phyloP scores from a whole-genome alignment of 805 yeast species.

The Pichia scutulata region DNA sequence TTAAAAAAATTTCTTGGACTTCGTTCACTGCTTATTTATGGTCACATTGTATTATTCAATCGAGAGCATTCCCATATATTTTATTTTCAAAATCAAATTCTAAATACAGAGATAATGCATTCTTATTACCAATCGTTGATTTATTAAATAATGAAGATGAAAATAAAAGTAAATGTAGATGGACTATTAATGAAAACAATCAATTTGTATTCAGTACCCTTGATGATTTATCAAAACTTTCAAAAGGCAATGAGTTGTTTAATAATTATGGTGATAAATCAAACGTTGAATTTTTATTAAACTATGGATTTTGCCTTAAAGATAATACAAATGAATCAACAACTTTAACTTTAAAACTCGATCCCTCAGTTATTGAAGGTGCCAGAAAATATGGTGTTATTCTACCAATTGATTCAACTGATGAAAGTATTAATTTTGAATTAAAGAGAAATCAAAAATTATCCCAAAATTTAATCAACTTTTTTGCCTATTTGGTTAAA shows the following conservation, averaged over 20 bases:
- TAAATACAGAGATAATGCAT: conserved; percentile 38
- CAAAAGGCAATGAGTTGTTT: conserved; percentile 51
- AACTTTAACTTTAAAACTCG: conserved; percentile 55
- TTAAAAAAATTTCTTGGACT: conserved; percentile 40
- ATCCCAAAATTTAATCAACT: conserved; percentile 37
- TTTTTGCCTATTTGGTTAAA: conserved; percentile 49
- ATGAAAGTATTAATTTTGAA: conserved; percentile 33
- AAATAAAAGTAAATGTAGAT: conserved; percentile 44
- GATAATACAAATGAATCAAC: conserved; percentile 46
- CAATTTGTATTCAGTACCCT: conserved; percentile 32
- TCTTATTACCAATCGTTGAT: conserved; percentile 74
- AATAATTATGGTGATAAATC: conserved; percentile 76
- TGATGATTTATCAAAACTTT: conserved; percentile 26
- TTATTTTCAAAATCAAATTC: conserved; percentile 34
- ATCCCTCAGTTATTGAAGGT: conserved; percentile 17
- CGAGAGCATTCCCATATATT: conserved; percentile 76
- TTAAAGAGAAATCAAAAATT: conserved; percentile 21
- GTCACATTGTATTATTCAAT: conserved; percentile 62
- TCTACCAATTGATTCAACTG: conserved; percentile 33
- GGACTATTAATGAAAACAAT: conserved; percentile 36
- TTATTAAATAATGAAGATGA: conserved; percentile 61
- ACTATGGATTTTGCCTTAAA: conserved; percentile 68
- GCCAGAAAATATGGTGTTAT: conserved; percentile 32
- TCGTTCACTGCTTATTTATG: conserved; percentile 65
- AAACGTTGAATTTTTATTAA: conserved; percentile 57